Evolutionary conservation across 768 basidiomycete species (phyloP).

Genomic region (Megacollybia marginata): DNA sequence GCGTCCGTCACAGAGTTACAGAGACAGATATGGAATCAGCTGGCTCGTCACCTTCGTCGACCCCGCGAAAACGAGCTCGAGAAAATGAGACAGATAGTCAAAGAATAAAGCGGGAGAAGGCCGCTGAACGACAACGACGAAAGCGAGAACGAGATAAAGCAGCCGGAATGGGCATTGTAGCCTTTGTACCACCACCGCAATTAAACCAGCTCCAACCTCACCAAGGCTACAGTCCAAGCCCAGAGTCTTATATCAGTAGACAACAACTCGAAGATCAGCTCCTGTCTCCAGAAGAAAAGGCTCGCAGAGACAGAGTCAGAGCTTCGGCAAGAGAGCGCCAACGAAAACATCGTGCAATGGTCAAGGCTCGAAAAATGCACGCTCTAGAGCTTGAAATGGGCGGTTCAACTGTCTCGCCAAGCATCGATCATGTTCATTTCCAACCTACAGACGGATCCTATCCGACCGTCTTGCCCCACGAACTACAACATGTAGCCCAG

Average conservation of each 20-base stretch:
- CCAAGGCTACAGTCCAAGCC: background rate
- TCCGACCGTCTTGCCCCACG: constrained; percentile 33
- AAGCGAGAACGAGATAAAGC: constrained; percentile 68
- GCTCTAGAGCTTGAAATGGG: constrained; percentile 81
- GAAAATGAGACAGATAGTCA: constrained; percentile 72
- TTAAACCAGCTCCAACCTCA: background rate
- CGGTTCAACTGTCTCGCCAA: constrained; percentile 51
- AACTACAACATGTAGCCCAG: constrained; percentile 24
- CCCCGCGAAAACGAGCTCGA: constrained; percentile 46
- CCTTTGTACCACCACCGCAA: background rate
- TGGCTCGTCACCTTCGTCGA: background rate
- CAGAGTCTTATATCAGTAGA: background rate
- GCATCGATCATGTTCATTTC: constrained; percentile 63
- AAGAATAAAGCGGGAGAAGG: constrained; percentile 76
- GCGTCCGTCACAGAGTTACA: background rate
- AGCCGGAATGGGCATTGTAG: constrained; percentile 12
- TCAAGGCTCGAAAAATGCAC: constrained; percentile 76
- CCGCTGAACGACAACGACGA: constrained; percentile 76
- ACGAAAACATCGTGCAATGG: constrained; percentile 70
- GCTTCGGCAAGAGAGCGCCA: constrained; percentile 76
- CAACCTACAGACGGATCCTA: constrained; percentile 35
- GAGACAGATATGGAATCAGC: background rate
- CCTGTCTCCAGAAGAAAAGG: constrained; percentile 56
- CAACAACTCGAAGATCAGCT: constrained; percentile 12
- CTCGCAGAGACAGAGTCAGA: constrained; percentile 63